These are phyloP conservation scores for Cladosporium colombiae DNA, from an alignment of 2,329 filamentous ascomycete genomes.

Conservation along the genomic window DNA sequence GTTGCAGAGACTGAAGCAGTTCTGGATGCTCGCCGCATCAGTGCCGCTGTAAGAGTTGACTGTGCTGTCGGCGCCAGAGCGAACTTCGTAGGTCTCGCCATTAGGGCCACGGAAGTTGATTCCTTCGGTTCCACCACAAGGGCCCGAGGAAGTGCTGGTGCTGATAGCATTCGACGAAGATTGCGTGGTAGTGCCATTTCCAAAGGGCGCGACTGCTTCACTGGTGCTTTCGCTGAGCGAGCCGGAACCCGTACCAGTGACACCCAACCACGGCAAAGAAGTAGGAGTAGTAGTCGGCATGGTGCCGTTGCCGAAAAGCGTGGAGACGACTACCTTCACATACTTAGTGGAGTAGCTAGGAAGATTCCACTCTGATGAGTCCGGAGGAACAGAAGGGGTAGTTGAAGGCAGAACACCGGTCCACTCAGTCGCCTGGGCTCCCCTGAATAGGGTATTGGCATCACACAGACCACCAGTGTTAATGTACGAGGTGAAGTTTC, in stretches of 20 bases:
- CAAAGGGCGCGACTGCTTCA: background rate
- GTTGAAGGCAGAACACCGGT: background rate
- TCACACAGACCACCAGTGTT: conserved; percentile 12
- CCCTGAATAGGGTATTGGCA: conserved; percentile 15
- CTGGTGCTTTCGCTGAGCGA: background rate
- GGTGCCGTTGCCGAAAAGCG: background rate
- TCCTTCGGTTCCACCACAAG: conserved; percentile 5
- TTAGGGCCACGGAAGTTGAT: background rate
- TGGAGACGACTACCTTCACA: background rate
- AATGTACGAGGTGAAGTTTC: conserved; percentile 5
- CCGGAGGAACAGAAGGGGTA: background rate
- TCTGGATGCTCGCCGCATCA: background rate
- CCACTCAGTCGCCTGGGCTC: background rate
- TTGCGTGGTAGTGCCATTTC: background rate
- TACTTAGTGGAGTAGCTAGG: background rate
- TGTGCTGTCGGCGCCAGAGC: conserved; percentile 13
- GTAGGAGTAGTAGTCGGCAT: background rate
- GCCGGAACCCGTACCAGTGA: background rate
- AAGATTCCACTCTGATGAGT: background rate
- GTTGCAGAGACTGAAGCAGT: conserved; percentile 4
- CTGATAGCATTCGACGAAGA: background rate
- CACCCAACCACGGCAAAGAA: background rate
- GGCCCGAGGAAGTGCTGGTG: background rate
- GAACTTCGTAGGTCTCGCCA: conserved; percentile 7
- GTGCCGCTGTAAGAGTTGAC: conserved; percentile 16